Conservation (phyloP, 2,329 filamentous ascomycete species). For the Aureobasidium sp. region DNA sequence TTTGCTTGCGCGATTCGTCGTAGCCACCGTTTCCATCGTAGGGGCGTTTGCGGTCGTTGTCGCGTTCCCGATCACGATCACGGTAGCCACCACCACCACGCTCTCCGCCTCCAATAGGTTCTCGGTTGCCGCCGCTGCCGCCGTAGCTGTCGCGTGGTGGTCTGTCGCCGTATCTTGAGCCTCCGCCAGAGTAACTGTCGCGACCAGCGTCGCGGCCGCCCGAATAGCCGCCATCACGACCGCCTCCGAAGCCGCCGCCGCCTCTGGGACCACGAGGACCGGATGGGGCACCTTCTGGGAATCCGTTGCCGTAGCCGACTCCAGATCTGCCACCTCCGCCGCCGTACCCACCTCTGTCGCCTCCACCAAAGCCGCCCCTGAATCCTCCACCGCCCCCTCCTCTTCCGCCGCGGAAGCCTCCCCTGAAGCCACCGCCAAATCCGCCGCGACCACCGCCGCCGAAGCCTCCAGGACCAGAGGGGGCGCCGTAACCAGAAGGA, state of each 20-base stretch:
- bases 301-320: conserved; percentile 37
- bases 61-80: conserved; percentile 39
- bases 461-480: conserved; percentile 46
- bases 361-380: conserved; percentile 31
- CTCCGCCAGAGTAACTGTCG: conserved; percentile 17
- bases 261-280: conserved; percentile 31
- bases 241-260: conserved; percentile 24
- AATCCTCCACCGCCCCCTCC: conserved; percentile 19
- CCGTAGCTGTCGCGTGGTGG: conserved; percentile 54
- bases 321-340: conserved; percentile 32
- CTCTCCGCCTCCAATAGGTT: conserved; percentile 29
- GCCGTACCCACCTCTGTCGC: conserved; percentile 24
- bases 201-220: conserved; percentile 21
- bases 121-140: conserved; percentile 44
- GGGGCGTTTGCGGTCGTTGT: conserved; percentile 45
- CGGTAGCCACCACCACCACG: conserved; percentile 37
- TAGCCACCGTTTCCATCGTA: conserved; percentile 64
- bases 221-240: conserved; percentile 19
- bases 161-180: conserved; percentile 38
- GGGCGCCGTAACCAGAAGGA: conserved; percentile 54
- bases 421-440: conserved; percentile 34
- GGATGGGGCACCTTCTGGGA: conserved; percentile 40
- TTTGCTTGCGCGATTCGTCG: conserved; percentile 60
- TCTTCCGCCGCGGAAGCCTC: conserved; percentile 43
- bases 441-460: conserved; percentile 46